Conservation (phyloP, 2,329 filamentous ascomycete genomes). For the Calonectria hawksworthii region DNA sequence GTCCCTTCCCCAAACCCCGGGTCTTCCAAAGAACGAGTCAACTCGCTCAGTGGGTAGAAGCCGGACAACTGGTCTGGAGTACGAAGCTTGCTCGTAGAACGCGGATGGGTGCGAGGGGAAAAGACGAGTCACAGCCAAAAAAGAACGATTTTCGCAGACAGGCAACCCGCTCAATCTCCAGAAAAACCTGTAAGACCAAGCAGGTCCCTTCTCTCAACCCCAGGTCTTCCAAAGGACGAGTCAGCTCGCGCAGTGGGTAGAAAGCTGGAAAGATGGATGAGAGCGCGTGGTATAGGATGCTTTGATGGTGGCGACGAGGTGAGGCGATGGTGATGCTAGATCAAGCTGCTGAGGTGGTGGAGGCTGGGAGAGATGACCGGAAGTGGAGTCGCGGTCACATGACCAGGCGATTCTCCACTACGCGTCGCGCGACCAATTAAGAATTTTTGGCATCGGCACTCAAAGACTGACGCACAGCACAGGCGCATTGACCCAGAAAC, state of each 20-base stretch:
- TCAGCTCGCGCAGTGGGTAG: constrained; percentile 24
- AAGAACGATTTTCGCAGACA: constrained; percentile 15
- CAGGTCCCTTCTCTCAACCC: constrained; percentile 18
- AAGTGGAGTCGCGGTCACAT: neutral
- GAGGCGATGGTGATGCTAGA: neutral
- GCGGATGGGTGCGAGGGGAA: neutral
- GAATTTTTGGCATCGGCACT: neutral
- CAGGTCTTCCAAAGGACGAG: constrained; percentile 20
- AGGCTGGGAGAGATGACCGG: neutral
- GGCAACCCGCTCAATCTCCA: constrained; percentile 13
- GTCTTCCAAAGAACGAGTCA: constrained; percentile 23
- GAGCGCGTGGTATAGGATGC: constrained; percentile 1
- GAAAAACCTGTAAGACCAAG: constrained; percentile 13
- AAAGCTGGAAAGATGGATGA: constrained; percentile 14
- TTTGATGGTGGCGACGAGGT: neutral
- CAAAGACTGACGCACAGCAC: neutral
- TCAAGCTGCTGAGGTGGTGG: neutral
- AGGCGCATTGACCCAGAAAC: neutral
- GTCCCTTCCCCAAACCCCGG: constrained; percentile 16
- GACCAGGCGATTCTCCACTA: neutral
- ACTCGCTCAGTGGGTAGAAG: constrained; percentile 24
- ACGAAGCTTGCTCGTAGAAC: neutral
- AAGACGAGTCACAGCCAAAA: neutral
- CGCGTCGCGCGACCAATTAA: neutral
- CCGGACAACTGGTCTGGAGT: neutral